Conservation (phyloP, 2,329 filamentous ascomycete species). For the Rutstroemia sp. region DNA sequence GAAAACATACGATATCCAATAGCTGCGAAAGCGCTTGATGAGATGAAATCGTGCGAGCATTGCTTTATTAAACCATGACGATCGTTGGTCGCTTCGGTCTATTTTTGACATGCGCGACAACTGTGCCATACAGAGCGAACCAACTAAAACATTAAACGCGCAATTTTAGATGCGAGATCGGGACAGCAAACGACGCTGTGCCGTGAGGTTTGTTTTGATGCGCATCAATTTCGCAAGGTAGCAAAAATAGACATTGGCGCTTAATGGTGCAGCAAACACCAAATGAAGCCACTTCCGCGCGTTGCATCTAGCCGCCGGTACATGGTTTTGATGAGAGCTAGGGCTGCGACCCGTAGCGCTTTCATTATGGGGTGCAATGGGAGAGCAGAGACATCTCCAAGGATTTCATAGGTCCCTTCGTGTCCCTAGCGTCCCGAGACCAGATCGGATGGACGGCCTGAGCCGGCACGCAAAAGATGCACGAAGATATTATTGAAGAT, state of each 20-base stretch:
- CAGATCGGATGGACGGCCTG: too few relatives aligned
- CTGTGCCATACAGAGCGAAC: neutral
- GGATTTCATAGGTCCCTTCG: too few relatives aligned
- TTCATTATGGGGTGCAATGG: neutral
- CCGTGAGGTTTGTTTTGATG: neutral
- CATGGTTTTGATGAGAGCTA: slow-evolving; percentile 3
- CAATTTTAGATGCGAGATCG: neutral
- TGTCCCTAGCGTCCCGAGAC: too few relatives aligned
- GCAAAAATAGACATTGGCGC: slow-evolving; percentile 6
- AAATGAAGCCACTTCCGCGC: slow-evolving; percentile 2
- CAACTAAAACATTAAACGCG: neutral
- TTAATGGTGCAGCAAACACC: slow-evolving; percentile 1
- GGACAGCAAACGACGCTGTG: neutral
- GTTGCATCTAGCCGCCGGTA: slow-evolving; percentile 6
- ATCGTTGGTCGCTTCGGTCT: neutral
- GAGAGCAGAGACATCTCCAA: neutral
- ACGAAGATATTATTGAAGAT: neutral
- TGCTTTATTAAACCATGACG: neutral
- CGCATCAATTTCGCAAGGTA: neutral
- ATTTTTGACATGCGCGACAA: neutral
- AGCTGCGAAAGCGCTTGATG: neutral
- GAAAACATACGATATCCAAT: neutral
- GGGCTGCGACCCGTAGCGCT: slow-evolving; percentile 2
- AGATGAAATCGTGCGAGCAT: neutral
- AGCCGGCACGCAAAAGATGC: neutral